Evolutionary conservation across 306 rosid genomes (phyloP).

Genomic region (Vigna unguiculata): DNA sequence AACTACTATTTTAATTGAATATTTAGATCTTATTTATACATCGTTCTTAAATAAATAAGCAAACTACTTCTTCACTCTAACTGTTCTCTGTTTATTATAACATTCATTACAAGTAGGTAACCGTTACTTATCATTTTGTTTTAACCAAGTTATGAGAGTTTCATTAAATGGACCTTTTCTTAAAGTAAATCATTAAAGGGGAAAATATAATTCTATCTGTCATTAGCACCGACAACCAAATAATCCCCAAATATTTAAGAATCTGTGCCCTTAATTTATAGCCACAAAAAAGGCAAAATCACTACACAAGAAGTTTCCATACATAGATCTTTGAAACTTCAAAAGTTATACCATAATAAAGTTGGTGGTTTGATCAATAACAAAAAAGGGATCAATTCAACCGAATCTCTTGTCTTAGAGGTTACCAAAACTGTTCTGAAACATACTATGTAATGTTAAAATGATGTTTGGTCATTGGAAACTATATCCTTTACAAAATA

Average conservation of each 20-base stretch:
- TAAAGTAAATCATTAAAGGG: background rate
- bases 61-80: background rate
- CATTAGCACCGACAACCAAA: slow-evolving; percentile 37
- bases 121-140: background rate
- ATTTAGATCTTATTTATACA: background rate
- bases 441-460: too few relatives aligned
- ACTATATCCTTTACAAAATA: too few relatives aligned
- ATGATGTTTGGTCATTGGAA: too few relatives aligned
- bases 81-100: background rate
- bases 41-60: slow-evolving; percentile 18
- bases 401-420: too few relatives aligned
- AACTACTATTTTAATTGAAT: slow-evolving; percentile 9
- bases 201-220: background rate
- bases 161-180: background rate
- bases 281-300: slow-evolving; percentile 4
- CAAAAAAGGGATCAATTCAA: too few relatives aligned
- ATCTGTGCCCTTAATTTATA: background rate
- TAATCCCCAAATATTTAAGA: slow-evolving; percentile 14
- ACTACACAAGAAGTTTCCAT: slow-evolving; percentile 14
- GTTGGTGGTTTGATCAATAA: slow-evolving; percentile 31
- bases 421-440: too few relatives aligned
- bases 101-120: slow-evolving; percentile 28
- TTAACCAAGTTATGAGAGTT: background rate
- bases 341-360: slow-evolving; percentile 37
- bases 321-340: background rate